These are phyloP conservation scores for Miscanthus lutarioriparius DNA, from an alignment of 176 grass and related monocot genomes.

Conservation along the genomic window DNA sequence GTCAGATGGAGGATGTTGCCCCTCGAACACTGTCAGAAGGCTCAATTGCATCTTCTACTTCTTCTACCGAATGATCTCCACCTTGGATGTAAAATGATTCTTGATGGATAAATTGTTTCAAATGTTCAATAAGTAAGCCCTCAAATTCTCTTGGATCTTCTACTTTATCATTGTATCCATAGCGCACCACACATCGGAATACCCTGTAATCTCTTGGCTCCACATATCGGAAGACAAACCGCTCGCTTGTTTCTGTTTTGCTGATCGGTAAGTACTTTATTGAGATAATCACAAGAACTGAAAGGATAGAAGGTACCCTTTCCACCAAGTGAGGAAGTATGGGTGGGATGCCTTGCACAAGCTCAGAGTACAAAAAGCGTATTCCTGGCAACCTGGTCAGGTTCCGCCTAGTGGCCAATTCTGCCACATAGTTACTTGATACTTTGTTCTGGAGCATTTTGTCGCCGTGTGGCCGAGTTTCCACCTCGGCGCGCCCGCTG, in stretches of 20 bases:
- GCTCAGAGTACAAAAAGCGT: slow-evolving; percentile 67
- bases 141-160: slow-evolving; percentile 62
- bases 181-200: slow-evolving; percentile 69
- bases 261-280: slow-evolving; percentile 74
- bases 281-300: slow-evolving; percentile 66
- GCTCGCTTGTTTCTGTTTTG: slow-evolving; percentile 48
- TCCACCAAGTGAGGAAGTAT: slow-evolving; percentile 70
- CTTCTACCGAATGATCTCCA: slow-evolving; percentile 33
- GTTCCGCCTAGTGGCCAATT: slow-evolving; percentile 31
- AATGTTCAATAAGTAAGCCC: slow-evolving; percentile 44
- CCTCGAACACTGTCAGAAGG: slow-evolving; percentile 29
- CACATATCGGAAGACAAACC: slow-evolving; percentile 62
- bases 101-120: slow-evolving; percentile 57
- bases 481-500: no score
- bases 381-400: slow-evolving; percentile 59
- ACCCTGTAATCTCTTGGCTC: slow-evolving; percentile 44
- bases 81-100: slow-evolving; percentile 48
- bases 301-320: slow-evolving; percentile 61
- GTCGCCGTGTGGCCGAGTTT: no score
- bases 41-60: slow-evolving; percentile 31
- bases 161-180: slow-evolving; percentile 71
- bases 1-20: no score
- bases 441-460: slow-evolving; percentile 67
- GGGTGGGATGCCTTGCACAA: slow-evolving; percentile 71
- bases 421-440: slow-evolving; percentile 47